Evolutionary conservation across 495 filamentous ascomycete genomes (phyloP), one percentile per base, ranked within the genome.

Genomic region (Podospora sp.): DNA sequence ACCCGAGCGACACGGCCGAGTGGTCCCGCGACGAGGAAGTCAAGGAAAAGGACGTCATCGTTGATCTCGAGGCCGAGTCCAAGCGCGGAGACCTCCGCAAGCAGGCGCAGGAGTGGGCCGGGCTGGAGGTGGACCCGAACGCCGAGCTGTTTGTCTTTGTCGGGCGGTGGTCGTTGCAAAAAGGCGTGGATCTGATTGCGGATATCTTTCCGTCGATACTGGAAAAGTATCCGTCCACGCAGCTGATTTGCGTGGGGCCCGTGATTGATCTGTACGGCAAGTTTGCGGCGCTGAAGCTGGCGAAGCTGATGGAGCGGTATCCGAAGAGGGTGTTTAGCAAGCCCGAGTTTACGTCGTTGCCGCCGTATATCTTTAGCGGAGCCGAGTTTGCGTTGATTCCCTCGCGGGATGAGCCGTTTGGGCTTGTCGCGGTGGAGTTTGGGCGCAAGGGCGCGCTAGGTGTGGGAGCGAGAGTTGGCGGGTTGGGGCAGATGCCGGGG

Each of bases 301-400:
- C 86, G 22, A 83, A 83, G 60, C 84, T 92, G 77, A 92, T 92
- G 90, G 80, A 89, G 62, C 76, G 87, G 29, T 92, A 92, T 65
- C 90, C 90, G n/a, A 86, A 86, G n/a, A 79, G 91, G 6, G 91
- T 93, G 0, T 92, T 80, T 77, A 91, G 89, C 16, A 91, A 88
- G 76, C 91, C 91, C 6, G 88, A 92, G 75, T 92, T 92, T 73
- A 92, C 90, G 0, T 84, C 87, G 0, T 79, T 93, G 0, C 91
- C 90, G 14, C 87, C 89, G 0, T 92, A 85, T 75, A 88, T 93
- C 68, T 92, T 92, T 78, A 90, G 86, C 59, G 91, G 91, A 21
- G 89, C 90, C 20, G 91, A 93, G 60, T 92, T 93, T 67, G 90
- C 90, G 18, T 79, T 93, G 35, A 92, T 93, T 63, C 90, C 91